Evolutionary conservation across 2,329 filamentous ascomycete genomes (phyloP).

Genomic region (Ascochyta pisi): DNA sequence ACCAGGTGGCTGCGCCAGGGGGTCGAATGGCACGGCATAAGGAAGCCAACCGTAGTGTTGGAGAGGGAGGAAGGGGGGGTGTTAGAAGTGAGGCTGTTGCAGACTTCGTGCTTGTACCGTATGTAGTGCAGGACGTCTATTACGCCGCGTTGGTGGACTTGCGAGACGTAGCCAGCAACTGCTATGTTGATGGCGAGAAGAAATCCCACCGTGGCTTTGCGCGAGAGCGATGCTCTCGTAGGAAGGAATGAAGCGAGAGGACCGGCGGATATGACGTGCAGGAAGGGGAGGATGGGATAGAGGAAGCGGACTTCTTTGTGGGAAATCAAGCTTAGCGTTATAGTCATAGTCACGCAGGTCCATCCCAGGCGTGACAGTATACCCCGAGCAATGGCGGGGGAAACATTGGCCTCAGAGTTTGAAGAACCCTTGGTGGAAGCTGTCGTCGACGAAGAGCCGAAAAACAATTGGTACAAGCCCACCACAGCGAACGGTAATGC

Average conservation of each 20-base stretch:
- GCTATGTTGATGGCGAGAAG: conserved; percentile 71
- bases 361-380: conserved; percentile 42
- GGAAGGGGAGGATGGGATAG: conserved; percentile 85
- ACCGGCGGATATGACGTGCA: conserved; percentile 80
- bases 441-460: not conserved
- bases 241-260: conserved; percentile 71
- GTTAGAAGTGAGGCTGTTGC: conserved; percentile 37
- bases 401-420: not conserved
- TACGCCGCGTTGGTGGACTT: conserved; percentile 79
- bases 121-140: conserved; percentile 77
- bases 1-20: conserved; percentile 92
- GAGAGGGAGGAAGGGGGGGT: conserved; percentile 55
- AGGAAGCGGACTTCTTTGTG: conserved; percentile 99
- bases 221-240: conserved; percentile 37
- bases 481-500: conserved; percentile 76
- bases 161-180: conserved; percentile 75
- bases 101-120: conserved; percentile 72
- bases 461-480: conserved; percentile 63
- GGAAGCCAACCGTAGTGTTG: conserved; percentile 70
- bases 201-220: conserved; percentile 59
- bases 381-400: conserved; percentile 9
- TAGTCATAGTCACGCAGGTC: conserved; percentile 64
- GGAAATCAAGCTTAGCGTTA: conserved; percentile 76
- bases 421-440: not conserved
- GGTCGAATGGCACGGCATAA: conserved; percentile 95